Evolutionary conservation across 1,284 basidiomycete species (phyloP), one percentile per base, ranked within the genome.

Genomic region (Rhodotorula sp.): DNA sequence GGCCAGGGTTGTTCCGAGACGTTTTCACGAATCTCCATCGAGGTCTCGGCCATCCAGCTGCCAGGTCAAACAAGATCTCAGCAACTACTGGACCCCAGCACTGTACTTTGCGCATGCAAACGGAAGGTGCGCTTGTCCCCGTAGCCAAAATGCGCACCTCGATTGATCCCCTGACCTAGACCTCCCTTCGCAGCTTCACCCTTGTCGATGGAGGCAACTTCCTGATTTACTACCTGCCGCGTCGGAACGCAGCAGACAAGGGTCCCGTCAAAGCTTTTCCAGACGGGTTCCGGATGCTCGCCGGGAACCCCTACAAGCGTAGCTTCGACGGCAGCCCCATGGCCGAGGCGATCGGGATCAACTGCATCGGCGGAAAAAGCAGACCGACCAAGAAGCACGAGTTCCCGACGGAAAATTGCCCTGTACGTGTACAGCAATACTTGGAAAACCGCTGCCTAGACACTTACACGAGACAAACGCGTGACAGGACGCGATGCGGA

Each of bases 211-310:
- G 55, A 5, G 64, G 50, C 21, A 34, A 26, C 0, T 21, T 68
- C 1, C 38, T 66, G 5, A 48, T 67, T 21, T 62, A 62, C 61
- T 72, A 72, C 47, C 50, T 72, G 2, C 67, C 60, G 0, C 56
- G 58, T 7, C 16, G 14, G 34, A 54, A 72, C 48, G 5, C n/a
- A 0, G 21, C 31, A 16, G 70, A 72, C 38, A 21, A 26, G 19
- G 47, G 31, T 10, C 23, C 26, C 3, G 49, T 72, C n/a, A 23
- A 34, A 18, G 70, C 67, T 1, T 72, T 72, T 15, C 69, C 66
- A 8, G 34, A 48, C 19, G 83, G 83, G 23, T 75, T 84, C 21
- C 79, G 82, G 57, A 82, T 84, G 81, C 65, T 84, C 52, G 78
- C 78, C 1, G 84, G 84, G 19, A 79, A 80, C 58, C 70, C 67